Evolutionary conservation across 2,329 filamentous ascomycete genomes (phyloP), one percentile per base, ranked within the genome.

Genomic region (Pseudocercospora musae): DNA sequence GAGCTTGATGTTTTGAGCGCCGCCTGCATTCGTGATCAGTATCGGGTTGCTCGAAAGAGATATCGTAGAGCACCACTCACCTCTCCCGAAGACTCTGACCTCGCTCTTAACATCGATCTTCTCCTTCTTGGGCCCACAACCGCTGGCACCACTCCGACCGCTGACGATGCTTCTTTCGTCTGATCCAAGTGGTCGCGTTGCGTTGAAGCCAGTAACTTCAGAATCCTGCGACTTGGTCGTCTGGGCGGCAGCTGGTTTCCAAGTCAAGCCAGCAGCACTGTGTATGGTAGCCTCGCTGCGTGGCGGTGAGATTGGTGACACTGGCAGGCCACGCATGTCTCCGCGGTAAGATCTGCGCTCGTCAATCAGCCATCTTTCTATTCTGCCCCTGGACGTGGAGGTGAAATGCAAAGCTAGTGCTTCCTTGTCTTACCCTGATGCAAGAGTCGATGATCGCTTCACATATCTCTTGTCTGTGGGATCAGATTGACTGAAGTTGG

Each of bases 1-100:
- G 58, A 80, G 78, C 64, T 82, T 83, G 63, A 81, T 79, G 68
- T 85, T 82, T 69, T 85, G 84, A 42, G 80, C 81, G 50, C 81
- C 81, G 66, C 79, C 79, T 81, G 66, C 65, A 50, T 61, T n/a
- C 11, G 67, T 53, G 8, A 53, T 63, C 27, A 63, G 58, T 40
- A 60, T 54, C 52, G 74, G 67, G 75, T n/a, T 29, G 21, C 69
- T 53, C 13, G 13, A 57, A 23, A 40, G 57, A 18, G 37, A 40
- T 33, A 13, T 29, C 11, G 8, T 2, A 18, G 18, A 13, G 13
- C 37, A n/a, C 7, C 31, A 77, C 81, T 76, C 68, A 85, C 84
- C 84, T 78, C 84, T 76, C 54, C 84, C 83, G 69, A 82, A 84
- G 21, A 84, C 76, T 59, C 84, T 75, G 18, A 82, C 75, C 66